phyloP scores from a whole-genome alignment of 2,329 filamentous ascomycete species.

The Penicillium vulpinum region DNA sequence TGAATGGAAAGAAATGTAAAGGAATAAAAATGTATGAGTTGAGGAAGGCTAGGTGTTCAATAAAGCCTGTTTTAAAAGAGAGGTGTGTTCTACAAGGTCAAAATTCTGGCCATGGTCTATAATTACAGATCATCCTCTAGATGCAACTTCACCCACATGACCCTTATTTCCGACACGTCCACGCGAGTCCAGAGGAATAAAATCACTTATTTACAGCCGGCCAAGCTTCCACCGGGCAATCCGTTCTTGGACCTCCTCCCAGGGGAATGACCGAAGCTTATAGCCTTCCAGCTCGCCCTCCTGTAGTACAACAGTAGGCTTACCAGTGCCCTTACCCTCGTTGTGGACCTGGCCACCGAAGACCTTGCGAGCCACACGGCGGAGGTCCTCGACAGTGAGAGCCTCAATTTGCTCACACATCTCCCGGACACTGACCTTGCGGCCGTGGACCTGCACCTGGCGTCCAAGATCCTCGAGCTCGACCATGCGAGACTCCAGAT shows the following conservation, averaged over 20 bases:
- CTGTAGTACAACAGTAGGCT: constrained; percentile 91
- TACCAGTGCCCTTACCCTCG: constrained; percentile 73
- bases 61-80: not conserved
- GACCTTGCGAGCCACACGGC: constrained; percentile 75
- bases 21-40: not conserved
- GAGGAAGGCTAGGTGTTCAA: not conserved
- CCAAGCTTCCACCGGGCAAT: constrained; percentile 84
- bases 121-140: constrained; percentile 13
- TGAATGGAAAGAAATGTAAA: not conserved
- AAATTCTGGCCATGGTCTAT: constrained; percentile 13
- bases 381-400: constrained; percentile 76
- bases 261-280: constrained; percentile 67
- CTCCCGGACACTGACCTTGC: constrained; percentile 85
- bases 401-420: constrained; percentile 88
- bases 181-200: not conserved
- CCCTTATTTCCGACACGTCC: not conserved
- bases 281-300: constrained; percentile 77
- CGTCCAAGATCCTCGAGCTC: constrained; percentile 93
- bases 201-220: constrained; percentile 48
- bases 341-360: constrained; percentile 77
- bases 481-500: constrained; percentile 94
- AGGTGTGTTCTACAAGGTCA: constrained; percentile 13
- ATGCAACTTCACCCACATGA: constrained; percentile 1
- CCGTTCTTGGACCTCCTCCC: constrained; percentile 86
- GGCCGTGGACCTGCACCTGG: constrained; percentile 94